Conservation (phyloP, 306 rosid species). For the Corylus americana region DNA sequence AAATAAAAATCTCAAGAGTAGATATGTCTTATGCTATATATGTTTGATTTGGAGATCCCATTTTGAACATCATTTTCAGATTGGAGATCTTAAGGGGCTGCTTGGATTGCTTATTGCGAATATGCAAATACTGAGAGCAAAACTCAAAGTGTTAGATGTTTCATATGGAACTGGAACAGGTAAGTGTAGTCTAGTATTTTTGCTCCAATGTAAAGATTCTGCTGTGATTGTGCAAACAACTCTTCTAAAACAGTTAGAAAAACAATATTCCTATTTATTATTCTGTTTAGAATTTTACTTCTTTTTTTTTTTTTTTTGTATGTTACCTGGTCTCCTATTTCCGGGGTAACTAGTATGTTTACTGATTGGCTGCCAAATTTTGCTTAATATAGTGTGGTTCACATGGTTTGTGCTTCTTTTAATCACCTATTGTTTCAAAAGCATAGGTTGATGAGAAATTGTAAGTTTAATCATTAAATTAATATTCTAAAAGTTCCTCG, state of each 20-base stretch:
- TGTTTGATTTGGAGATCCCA: constrained; percentile 24
- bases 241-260: background rate
- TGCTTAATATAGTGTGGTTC: background rate
- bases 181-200: constrained; percentile 27
- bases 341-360: background rate
- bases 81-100: constrained; percentile 89
- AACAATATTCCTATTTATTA: background rate
- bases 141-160: constrained; percentile 71
- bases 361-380: background rate
- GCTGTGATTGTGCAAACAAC: background rate
- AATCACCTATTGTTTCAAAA: too few relatives aligned
- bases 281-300: background rate
- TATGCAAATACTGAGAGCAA: constrained; percentile 78
- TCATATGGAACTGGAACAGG: constrained; percentile 81
- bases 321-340: background rate
- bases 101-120: constrained; percentile 75
- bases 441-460: too few relatives aligned
- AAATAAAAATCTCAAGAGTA: background rate
- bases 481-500: too few relatives aligned
- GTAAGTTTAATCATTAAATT: too few relatives aligned
- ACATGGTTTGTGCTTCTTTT: background rate
- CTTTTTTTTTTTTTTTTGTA: background rate
- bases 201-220: constrained; percentile 20
- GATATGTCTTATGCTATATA: background rate
- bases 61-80: constrained; percentile 41